Evolutionary conservation across 345 rosid species (phyloP).

Genomic region (Citrus inodora): DNA sequence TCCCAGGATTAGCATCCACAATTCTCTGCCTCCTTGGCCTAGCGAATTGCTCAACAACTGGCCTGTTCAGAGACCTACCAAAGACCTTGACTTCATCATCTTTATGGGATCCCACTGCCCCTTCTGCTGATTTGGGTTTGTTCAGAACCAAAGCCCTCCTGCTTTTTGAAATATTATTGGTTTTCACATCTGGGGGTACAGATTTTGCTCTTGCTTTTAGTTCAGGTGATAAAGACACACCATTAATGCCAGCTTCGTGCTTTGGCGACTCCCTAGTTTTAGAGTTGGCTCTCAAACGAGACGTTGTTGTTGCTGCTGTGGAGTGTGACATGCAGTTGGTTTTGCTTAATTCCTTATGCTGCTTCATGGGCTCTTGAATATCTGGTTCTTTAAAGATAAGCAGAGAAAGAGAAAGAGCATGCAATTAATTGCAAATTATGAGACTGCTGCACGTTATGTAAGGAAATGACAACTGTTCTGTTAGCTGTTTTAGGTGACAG

Average conservation of each 20-base stretch:
- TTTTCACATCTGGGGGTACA: slow-evolving; percentile 36
- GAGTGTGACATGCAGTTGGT: slow-evolving; percentile 12
- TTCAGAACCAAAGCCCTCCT: slow-evolving; percentile 38
- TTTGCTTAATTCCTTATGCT: slow-evolving; percentile 18
- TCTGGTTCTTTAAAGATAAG: not conserved
- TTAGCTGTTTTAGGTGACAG: not conserved
- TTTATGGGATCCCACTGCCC: slow-evolving; percentile 34
- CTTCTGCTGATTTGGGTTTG: slow-evolving; percentile 48
- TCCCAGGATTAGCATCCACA: slow-evolving; percentile 11
- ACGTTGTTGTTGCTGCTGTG: slow-evolving; percentile 23
- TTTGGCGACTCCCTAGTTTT: slow-evolving; percentile 36
- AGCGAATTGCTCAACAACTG: slow-evolving; percentile 46
- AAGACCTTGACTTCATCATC: slow-evolving; percentile 19
- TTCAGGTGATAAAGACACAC: not conserved
- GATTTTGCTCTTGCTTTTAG: slow-evolving; percentile 38
- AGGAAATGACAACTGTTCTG: slow-evolving; percentile 5
- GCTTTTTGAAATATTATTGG: slow-evolving; percentile 13
- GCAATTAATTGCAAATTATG: not conserved
- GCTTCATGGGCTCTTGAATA: slow-evolving; percentile 18
- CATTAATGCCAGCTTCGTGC: slow-evolving; percentile 17
- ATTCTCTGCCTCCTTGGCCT: slow-evolving; percentile 42
- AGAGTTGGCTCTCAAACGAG: slow-evolving; percentile 38
- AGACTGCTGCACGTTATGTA: not conserved
- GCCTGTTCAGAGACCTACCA: slow-evolving; percentile 33
- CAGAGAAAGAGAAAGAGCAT: not conserved